Percentiles rank a stretch among this genome's conserved stretches.
Conservation (phyloP, 805 yeast species). For the Saccharomycopsis sp. region DNA sequence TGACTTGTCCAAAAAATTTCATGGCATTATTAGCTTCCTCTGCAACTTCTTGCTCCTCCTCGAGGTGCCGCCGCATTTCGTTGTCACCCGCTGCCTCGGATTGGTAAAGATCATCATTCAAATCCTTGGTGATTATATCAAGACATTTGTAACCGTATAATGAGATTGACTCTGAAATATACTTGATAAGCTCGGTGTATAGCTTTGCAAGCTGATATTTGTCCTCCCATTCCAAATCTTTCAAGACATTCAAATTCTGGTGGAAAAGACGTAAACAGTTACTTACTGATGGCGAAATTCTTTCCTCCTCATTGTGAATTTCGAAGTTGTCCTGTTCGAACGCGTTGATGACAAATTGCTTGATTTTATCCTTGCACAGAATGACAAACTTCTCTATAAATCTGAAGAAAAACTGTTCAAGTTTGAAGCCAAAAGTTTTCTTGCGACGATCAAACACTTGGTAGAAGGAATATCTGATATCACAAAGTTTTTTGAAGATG, state of each 20-base stretch:
- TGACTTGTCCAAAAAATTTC: conserved; percentile 43
- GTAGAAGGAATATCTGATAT: conserved; percentile 41
- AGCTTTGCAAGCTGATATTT: conserved; percentile 52
- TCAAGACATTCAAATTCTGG: conserved; percentile 48
- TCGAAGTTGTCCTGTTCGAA: conserved; percentile 44
- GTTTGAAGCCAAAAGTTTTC: conserved; percentile 38
- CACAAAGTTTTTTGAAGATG: conserved; percentile 43
- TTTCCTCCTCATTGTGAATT: conserved; percentile 26
- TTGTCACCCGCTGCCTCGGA: conserved; percentile 3
- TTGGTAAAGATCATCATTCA: conserved; percentile 21
- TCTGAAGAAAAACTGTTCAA: conserved; percentile 49
- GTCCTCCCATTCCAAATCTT: conserved; percentile 56
- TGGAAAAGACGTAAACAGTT: conserved; percentile 60
- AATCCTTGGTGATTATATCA: conserved; percentile 26
- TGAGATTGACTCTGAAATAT: conserved; percentile 53
- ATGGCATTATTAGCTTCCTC: conserved; percentile 28
- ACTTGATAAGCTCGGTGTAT: conserved; percentile 50
- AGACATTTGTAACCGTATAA: conserved; percentile 35
- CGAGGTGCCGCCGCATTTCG: too few species aligned
- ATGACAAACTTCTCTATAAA: conserved; percentile 35
- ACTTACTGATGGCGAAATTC: conserved; percentile 50
- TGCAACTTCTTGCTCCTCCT: conserved; percentile 21
- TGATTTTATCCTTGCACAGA: conserved; percentile 37
- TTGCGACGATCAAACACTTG: conserved; percentile 35
- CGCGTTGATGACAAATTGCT: conserved; percentile 43